Conservation (phyloP, 768 basidiomycete species). For the Asterophora parasitica region DNA sequence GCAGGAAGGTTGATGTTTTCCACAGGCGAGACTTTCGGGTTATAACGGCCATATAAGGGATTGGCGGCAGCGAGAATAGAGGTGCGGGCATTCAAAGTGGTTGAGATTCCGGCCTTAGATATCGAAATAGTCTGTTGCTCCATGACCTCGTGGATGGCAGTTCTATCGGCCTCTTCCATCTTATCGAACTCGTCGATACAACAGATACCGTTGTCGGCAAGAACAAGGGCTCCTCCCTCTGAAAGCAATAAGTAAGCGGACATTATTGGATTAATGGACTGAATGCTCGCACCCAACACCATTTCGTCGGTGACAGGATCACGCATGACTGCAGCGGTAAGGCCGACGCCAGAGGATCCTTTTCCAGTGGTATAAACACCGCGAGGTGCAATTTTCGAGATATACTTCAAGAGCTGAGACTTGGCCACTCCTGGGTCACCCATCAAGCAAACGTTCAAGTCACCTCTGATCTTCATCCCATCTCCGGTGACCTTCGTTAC, state of each 20-base stretch:
- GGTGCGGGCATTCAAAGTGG: constrained; percentile 94
- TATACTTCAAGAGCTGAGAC: constrained; percentile 95
- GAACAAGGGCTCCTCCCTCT: constrained; percentile 99
- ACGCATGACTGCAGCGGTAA: constrained; percentile 98
- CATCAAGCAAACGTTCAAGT: constrained; percentile 97
- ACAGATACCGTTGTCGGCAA: constrained; percentile 99
- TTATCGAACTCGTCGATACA: constrained; percentile 99
- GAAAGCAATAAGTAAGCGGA: constrained; percentile 10
- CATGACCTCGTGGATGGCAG: constrained; percentile 99
- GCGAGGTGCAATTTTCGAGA: constrained; percentile 95
- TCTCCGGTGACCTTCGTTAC: constrained; percentile 94
- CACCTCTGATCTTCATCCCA: constrained; percentile 98
- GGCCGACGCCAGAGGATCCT: constrained; percentile 97
- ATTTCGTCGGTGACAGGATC: constrained; percentile 99
- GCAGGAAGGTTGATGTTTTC: constrained; percentile 99
- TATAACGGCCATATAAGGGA: constrained; percentile 96
- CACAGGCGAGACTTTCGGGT: constrained; percentile 94
- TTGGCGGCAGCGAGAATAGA: constrained; percentile 98
- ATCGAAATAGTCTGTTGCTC: constrained; percentile 99
- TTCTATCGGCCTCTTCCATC: constrained; percentile 97
- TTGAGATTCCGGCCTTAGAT: constrained; percentile 98
- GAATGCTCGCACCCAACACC: constrained; percentile 75
- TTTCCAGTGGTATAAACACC: constrained; percentile 98
- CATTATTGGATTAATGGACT: neutral
- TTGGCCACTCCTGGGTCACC: constrained; percentile 99